Evolutionary conservation across 805 yeast genomes (phyloP).

Genomic region (Ogataea trehaloabstinens): DNA sequence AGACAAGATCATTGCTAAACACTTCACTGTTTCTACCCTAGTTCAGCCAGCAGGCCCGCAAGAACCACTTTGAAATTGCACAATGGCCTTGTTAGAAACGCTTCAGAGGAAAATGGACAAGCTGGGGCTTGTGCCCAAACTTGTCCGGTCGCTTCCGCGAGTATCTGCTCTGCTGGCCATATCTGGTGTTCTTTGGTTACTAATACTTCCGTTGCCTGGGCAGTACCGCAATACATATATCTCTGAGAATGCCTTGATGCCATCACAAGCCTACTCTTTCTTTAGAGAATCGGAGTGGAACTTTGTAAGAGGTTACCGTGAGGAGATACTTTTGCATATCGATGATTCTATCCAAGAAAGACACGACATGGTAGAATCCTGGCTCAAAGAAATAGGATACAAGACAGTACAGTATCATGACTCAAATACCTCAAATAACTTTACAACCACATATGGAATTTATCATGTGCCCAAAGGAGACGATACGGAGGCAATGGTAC

Average conservation of each 20-base stretch:
- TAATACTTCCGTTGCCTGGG: conserved; percentile 73
- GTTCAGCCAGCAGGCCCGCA: too few species aligned
- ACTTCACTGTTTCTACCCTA: too few species aligned
- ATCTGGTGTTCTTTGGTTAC: conserved; percentile 56
- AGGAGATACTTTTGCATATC: conserved; percentile 46
- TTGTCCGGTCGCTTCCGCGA: conserved; percentile 41
- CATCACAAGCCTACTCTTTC: conserved; percentile 90
- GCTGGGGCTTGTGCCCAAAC: conserved; percentile 45
- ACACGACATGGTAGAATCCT: conserved; percentile 46
- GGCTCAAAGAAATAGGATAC: conserved; percentile 74
- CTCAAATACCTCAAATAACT: conserved; percentile 7
- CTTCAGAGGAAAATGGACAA: conserved; percentile 42
- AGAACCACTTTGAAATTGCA: background rate
- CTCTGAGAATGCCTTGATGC: conserved; percentile 95
- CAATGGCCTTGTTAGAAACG: conserved; percentile 47
- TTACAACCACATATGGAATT: conserved; percentile 59
- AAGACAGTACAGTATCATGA: conserved; percentile 48
- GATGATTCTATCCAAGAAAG: conserved; percentile 31
- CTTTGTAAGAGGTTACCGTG: conserved; percentile 78
- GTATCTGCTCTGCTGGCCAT: conserved; percentile 42
- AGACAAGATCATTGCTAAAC: too few species aligned
- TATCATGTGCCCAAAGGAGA: conserved; percentile 94
- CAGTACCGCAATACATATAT: conserved; percentile 81
- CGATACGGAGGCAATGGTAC: conserved; percentile 90
- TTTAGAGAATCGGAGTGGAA: conserved; percentile 96